phyloP scores from a whole-genome alignment of 257 asterid species.

The Mitragyna speciosa region DNA sequence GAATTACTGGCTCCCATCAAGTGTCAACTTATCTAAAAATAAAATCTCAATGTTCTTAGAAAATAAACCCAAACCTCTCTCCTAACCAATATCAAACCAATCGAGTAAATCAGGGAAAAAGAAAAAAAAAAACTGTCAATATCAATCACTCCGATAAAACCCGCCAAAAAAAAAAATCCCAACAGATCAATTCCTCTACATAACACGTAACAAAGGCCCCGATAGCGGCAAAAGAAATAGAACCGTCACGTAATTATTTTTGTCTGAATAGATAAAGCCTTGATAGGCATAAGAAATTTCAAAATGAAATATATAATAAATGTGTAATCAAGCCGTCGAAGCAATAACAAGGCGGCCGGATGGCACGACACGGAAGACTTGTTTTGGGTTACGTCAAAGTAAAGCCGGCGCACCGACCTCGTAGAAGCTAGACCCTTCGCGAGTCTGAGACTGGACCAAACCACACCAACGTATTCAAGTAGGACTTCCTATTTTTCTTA shows the following conservation, averaged over 20 bases:
- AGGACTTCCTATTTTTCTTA: background rate
- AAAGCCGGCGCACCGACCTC: slow-evolving; percentile 34
- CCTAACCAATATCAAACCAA: background rate
- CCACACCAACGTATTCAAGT: background rate
- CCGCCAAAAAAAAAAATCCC: slow-evolving; percentile 9
- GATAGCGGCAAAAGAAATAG: background rate
- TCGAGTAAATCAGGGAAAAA: slow-evolving; percentile 1
- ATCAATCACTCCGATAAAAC: slow-evolving; percentile 22
- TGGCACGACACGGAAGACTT: slow-evolving; percentile 10
- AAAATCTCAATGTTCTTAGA: slow-evolving; percentile 19
- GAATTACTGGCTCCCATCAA: slow-evolving; percentile 87
- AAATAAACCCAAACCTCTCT: slow-evolving; percentile 2
- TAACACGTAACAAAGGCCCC: background rate
- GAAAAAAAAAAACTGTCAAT: slow-evolving; percentile 33
- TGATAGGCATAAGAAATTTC: slow-evolving; percentile 26
- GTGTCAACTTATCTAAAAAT: slow-evolving; percentile 31
- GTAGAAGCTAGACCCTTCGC: background rate
- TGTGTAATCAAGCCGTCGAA: background rate
- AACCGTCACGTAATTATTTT: background rate
- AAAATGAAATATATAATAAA: slow-evolving; percentile 1
- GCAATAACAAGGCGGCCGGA: background rate
- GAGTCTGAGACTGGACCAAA: background rate
- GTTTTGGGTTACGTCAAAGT: background rate
- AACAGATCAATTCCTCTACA: background rate
- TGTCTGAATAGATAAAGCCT: background rate